phyloP scores from a whole-genome alignment of 805 yeast species.

The Nakazawaea anatomiae region DNA sequence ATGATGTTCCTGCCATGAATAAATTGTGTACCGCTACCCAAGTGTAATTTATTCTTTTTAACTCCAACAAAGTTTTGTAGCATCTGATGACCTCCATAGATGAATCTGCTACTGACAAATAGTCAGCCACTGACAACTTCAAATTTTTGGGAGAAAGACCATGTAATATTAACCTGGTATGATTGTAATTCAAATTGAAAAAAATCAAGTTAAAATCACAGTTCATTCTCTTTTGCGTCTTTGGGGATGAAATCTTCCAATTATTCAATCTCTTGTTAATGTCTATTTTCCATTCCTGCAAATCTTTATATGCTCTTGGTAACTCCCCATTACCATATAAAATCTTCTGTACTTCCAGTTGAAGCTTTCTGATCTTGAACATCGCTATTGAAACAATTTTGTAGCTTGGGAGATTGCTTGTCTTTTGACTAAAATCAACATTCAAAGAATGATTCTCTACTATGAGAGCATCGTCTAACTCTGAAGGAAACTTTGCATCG shows the following conservation, averaged over 20 bases:
- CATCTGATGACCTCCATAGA: constrained; percentile 61
- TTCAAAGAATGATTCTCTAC: constrained; percentile 23
- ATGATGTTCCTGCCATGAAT: constrained; percentile 86
- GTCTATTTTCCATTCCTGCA: constrained; percentile 59
- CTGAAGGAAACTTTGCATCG: constrained; percentile 64
- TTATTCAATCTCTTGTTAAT: constrained; percentile 45
- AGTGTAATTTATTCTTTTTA: constrained; percentile 67
- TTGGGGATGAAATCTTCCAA: constrained; percentile 61
- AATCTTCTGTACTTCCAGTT: constrained; percentile 68
- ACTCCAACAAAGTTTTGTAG: constrained; percentile 52
- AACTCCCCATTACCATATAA: constrained; percentile 67
- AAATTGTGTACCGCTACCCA: constrained; percentile 92
- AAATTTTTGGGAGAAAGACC: constrained; percentile 74
- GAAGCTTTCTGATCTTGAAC: constrained; percentile 65
- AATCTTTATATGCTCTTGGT: constrained; percentile 51
- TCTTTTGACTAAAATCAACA: constrained; percentile 32
- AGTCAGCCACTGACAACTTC: constrained; percentile 46
- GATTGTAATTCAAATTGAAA: constrained; percentile 71
- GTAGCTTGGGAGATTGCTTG: constrained; percentile 49
- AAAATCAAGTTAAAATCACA: constrained; percentile 69
- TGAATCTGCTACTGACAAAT: constrained; percentile 51
- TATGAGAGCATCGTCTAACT: constrained; percentile 67
- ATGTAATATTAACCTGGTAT: constrained; percentile 63
- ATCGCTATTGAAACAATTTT: constrained; percentile 63
- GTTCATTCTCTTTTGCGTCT: constrained; percentile 53